Base-by-base conservation (phyloP, 164 flowering plant species). In the Pachysandra terminalis region DNA sequence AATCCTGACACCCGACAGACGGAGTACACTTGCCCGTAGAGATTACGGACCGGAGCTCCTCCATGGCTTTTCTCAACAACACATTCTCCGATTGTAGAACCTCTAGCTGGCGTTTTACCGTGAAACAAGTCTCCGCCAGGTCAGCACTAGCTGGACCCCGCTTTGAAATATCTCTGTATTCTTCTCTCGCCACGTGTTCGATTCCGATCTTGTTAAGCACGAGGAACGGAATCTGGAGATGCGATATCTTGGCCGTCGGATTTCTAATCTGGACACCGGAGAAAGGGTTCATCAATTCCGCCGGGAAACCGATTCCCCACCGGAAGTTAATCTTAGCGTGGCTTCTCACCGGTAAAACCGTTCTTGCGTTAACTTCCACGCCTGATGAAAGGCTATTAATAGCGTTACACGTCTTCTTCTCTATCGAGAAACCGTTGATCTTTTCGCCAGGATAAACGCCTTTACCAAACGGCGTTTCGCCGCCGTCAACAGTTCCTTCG, bases 101-200 rank as follows among this genome's bases (percentile, higher is more conserved):
- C 67, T 87, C 90, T 71, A 89, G 26, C 73, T 86, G 84, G 15
- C 80, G 75, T 80, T 79, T 80, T 28, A 85, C 71, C 13, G 58
- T 59, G 9, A 74, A 68, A 59, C 80, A 80, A 61, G 75, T 27
- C 25, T 77, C 85, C 24, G 78, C 77, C 68, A 76, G 68, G 61
- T 81, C 85, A 40, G 70, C 78, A 35, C 56, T 61, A n/a, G n/a
- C n/a, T n/a, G n/a, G 19, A 45, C 15, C 49, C 48, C 23, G 32
- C 32, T 64, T 55, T 5, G 45, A 25, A n/a, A n/a, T n/a, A n/a
- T n/a, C n/a, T 40, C 66, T 72, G 25, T 59, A 26, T n/a, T n/a
- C 40, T 72, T 49, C 63, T 22, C 63, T 71, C 40, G 76, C 80
- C 75, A 81, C 86, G 75, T 85, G 90, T 70, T 89, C 92, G 69